These are phyloP conservation scores for Plasmodium malariae DNA, from an alignment of 169 alveolate genomes.

Conservation along the genomic window DNA sequence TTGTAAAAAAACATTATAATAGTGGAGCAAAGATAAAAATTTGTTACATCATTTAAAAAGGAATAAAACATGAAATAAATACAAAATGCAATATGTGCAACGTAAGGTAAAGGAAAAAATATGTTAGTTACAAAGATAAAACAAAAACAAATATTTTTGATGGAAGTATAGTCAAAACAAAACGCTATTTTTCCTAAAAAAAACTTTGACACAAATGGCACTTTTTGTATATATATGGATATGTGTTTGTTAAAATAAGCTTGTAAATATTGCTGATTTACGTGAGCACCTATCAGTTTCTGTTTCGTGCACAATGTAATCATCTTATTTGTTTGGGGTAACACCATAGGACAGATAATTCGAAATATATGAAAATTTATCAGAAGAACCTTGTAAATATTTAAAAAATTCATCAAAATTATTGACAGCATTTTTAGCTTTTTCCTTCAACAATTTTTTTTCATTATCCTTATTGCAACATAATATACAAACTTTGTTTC, in stretches of 20 bases:
- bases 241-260: too few species aligned
- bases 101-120: neutral
- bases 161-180: too few species aligned
- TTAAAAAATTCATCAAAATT: slow-evolving; percentile 73
- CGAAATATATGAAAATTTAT: slow-evolving; percentile 57
- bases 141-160: neutral
- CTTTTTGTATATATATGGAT: too few species aligned
- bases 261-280: too few species aligned
- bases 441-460: slow-evolving; percentile 59
- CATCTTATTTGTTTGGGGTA: slow-evolving; percentile 25
- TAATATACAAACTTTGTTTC: slow-evolving; percentile 29
- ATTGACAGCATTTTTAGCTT: slow-evolving; percentile 53
- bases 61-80: neutral
- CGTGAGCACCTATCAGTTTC: too few species aligned
- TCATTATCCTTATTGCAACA: slow-evolving; percentile 70
- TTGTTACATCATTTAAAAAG: too few species aligned
- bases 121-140: neutral
- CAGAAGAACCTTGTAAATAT: slow-evolving; percentile 66
- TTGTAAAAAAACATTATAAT: too few species aligned
- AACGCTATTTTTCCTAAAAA: too few species aligned
- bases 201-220: too few species aligned
- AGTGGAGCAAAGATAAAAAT: too few species aligned
- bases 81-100: neutral
- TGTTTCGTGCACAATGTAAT: too few species aligned
- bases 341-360: slow-evolving; percentile 65